phyloP scores from a whole-genome alignment of 805 yeast species.

The Tetrapisispora iriomotensis region DNA sequence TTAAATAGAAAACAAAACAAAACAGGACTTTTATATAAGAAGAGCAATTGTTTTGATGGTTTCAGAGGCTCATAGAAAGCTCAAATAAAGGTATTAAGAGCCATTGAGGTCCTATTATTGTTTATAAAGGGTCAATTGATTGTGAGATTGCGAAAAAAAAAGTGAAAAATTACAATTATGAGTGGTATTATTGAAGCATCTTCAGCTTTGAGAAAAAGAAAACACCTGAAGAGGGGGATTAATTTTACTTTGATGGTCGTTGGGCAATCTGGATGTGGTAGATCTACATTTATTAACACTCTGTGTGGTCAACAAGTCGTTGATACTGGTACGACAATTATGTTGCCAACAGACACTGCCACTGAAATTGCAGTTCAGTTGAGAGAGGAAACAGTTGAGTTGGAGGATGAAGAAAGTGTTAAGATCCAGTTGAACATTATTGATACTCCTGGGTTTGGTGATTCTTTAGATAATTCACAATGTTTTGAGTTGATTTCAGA shows the following conservation, averaged over 20 bases:
- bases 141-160: no score
- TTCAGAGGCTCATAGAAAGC: no score
- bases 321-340: conserved; percentile 53
- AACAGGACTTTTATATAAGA: no score
- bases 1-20: no score
- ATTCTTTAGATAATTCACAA: conserved; percentile 55
- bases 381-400: conserved; percentile 72
- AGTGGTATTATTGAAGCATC: conserved; percentile 41
- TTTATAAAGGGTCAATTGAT: no score
- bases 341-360: conserved; percentile 42
- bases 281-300: conserved; percentile 88
- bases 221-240: conserved; percentile 72
- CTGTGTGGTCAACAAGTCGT: conserved; percentile 83
- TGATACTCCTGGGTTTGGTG: conserved; percentile 81
- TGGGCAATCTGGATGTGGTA: conserved; percentile 80
- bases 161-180: conserved; percentile 21
- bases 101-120: no score
- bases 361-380: conserved; percentile 48
- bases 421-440: conserved; percentile 66
- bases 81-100: no score
- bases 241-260: conserved; percentile 80
- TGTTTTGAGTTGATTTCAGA: conserved; percentile 66
- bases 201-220: conserved; percentile 58
- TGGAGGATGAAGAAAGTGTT: conserved; percentile 79
- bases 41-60: no score